Evolutionary conservation across 768 basidiomycete genomes (phyloP).

Genomic region (Rhizopogon vinicolor): DNA sequence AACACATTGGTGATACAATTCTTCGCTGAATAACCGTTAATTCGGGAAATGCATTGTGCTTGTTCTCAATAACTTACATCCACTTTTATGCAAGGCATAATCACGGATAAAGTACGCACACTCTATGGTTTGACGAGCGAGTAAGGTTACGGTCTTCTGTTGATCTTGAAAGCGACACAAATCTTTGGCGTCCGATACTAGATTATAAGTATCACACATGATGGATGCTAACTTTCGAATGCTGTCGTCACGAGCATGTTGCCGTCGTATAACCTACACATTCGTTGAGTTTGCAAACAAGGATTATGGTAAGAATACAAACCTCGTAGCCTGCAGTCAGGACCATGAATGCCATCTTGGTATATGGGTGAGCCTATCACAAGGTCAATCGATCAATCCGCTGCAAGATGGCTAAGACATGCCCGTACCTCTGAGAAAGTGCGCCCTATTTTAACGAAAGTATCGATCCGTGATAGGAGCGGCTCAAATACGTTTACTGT

Average conservation of each 20-base stretch:
- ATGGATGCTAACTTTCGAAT: neutral
- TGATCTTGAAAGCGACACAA: neutral
- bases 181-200: neutral
- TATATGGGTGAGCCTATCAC: slow-evolving; percentile 2
- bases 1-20: neutral
- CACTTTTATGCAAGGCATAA: slow-evolving; percentile 18
- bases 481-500: neutral
- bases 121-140: slow-evolving; percentile 19
- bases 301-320: neutral
- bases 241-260: neutral
- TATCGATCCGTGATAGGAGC: neutral
- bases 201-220: neutral
- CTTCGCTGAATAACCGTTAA: neutral
- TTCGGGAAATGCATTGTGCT: neutral
- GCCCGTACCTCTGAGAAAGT: neutral
- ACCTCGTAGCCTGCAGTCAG: neutral
- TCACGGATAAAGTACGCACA: slow-evolving; percentile 23
- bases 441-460: neutral
- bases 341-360: neutral
- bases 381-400: neutral
- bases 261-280: neutral
- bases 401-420: neutral
- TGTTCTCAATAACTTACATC: slow-evolving; percentile 8
- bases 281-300: neutral
- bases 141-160: neutral